Conservation (phyloP, 2,329 filamentous ascomycete genomes). For the Sporothrix pseudoabietina region DNA sequence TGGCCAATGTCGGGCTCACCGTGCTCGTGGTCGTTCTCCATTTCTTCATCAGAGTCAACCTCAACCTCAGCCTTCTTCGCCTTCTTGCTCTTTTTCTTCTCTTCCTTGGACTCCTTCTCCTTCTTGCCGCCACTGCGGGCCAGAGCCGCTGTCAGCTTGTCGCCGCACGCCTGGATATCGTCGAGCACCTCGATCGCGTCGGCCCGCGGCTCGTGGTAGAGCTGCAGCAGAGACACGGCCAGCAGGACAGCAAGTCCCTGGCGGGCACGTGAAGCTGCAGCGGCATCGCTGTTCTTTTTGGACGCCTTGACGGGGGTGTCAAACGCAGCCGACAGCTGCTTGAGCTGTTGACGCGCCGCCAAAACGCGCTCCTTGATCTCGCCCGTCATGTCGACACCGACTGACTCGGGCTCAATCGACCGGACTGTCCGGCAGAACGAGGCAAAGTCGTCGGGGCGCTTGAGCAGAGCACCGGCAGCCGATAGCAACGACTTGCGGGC, state of each 20-base stretch:
- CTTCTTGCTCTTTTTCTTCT: constrained; percentile 45
- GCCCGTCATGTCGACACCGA: constrained; percentile 57
- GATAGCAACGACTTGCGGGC: constrained; percentile 61
- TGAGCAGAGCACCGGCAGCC: constrained; percentile 60
- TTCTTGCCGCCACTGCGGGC: constrained; percentile 37
- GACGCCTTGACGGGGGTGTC: constrained; percentile 34
- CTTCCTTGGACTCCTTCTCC: background rate
- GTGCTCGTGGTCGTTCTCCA: constrained; percentile 4
- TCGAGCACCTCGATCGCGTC: constrained; percentile 82
- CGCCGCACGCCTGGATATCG: constrained; percentile 76
- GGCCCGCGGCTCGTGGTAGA: constrained; percentile 79
- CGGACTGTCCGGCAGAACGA: constrained; percentile 58
- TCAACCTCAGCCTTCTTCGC: constrained; percentile 38
- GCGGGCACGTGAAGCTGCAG: constrained; percentile 46
- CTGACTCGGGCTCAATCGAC: constrained; percentile 55
- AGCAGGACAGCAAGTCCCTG: constrained; percentile 79
- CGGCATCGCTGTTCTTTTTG: constrained; percentile 35
- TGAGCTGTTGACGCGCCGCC: constrained; percentile 53
- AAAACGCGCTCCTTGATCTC: constrained; percentile 57
- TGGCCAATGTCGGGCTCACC: constrained; percentile 59
- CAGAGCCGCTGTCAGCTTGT: constrained; percentile 56
- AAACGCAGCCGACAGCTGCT: constrained; percentile 49
- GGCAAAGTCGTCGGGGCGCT: constrained; percentile 55
- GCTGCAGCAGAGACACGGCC: constrained; percentile 79
- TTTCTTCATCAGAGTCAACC: background rate